A percentile compares a stretch with the other conserved stretches of the same genome.
These are phyloP conservation scores for Inosperma sp. DNA, from an alignment of 768 basidiomycete genomes.

Conservation along the genomic window DNA sequence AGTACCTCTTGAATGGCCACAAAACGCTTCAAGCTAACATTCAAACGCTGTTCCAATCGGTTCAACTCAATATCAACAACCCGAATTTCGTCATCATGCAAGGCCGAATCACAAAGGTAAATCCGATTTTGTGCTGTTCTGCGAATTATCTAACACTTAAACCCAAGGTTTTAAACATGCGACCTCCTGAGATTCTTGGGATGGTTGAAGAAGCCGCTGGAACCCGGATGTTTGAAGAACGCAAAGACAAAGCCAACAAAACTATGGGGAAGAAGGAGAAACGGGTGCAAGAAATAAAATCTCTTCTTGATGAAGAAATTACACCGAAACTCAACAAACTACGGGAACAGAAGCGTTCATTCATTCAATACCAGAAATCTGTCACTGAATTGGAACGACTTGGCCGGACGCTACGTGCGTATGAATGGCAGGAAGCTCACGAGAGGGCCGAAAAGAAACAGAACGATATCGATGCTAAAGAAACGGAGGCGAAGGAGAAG, in stretches of 20 bases:
- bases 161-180: constrained; percentile 87
- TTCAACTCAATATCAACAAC: constrained; percentile 99
- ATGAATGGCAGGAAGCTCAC: constrained; percentile 74
- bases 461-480: constrained; percentile 47
- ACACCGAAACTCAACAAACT: constrained; percentile 91
- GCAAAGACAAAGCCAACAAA: constrained; percentile 93
- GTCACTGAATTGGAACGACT: constrained; percentile 84
- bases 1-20: constrained; percentile 95
- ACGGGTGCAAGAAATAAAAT: constrained; percentile 82
- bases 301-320: constrained; percentile 83
- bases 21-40: constrained; percentile 81
- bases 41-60: constrained; percentile 91
- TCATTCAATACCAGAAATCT: constrained; percentile 86
- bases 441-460: constrained; percentile 52
- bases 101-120: constrained; percentile 95
- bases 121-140: constrained; percentile 8
- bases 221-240: constrained; percentile 98
- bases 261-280: constrained; percentile 98
- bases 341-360: constrained; percentile 82
- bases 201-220: constrained; percentile 99
- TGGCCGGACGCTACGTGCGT: constrained; percentile 75
- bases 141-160: background rate
- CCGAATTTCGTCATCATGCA: constrained; percentile 99
- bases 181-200: constrained; percentile 92
- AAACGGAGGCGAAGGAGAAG: constrained; percentile 42